phyloP scores from a whole-genome alignment of 2,329 filamentous ascomycete species.

The Pestalotiopsis sp. region DNA sequence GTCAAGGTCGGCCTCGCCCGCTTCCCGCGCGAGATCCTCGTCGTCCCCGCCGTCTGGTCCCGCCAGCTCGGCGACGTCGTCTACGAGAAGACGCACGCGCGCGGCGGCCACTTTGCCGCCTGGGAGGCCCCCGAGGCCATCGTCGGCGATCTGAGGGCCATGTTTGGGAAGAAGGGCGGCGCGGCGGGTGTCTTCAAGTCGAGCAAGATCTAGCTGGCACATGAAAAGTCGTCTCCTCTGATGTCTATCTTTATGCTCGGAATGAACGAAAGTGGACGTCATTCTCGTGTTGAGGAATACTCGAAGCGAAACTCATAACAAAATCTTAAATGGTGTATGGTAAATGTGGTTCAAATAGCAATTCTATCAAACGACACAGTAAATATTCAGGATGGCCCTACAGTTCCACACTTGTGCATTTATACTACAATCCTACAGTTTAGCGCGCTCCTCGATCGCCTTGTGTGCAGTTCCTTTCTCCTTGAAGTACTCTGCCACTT shows the following conservation, averaged over 20 bases:
- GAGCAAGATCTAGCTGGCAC: not conserved
- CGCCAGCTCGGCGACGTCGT: slow-evolving; percentile 53
- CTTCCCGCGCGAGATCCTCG: slow-evolving; percentile 53
- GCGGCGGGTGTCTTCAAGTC: slow-evolving; percentile 25
- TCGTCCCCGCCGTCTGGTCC: slow-evolving; percentile 52
- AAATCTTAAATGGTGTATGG: too few relatives aligned
- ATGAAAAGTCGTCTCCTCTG: too few relatives aligned
- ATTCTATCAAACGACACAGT: too few relatives aligned
- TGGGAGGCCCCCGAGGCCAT: slow-evolving; percentile 50
- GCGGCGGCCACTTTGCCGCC: slow-evolving; percentile 53
- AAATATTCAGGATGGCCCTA: not conserved
- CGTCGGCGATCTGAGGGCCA: slow-evolving; percentile 45
- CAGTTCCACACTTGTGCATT: not conserved
- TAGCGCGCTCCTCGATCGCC: slow-evolving; percentile 39
- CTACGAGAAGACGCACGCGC: slow-evolving; percentile 43
- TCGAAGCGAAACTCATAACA: too few relatives aligned
- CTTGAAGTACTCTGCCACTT: slow-evolving; percentile 77
- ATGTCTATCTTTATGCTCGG: too few relatives aligned
- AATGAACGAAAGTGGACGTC: too few relatives aligned
- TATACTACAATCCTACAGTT: slow-evolving; percentile 1
- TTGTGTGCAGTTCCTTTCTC: slow-evolving; percentile 44
- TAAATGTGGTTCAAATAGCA: too few relatives aligned
- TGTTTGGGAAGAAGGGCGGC: slow-evolving; percentile 47
- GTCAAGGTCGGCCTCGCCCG: slow-evolving; percentile 51
- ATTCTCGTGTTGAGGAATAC: too few relatives aligned